These are phyloP conservation scores for Iris pallida DNA, from an alignment of 116 monocot species.

Conservation along the genomic window DNA sequence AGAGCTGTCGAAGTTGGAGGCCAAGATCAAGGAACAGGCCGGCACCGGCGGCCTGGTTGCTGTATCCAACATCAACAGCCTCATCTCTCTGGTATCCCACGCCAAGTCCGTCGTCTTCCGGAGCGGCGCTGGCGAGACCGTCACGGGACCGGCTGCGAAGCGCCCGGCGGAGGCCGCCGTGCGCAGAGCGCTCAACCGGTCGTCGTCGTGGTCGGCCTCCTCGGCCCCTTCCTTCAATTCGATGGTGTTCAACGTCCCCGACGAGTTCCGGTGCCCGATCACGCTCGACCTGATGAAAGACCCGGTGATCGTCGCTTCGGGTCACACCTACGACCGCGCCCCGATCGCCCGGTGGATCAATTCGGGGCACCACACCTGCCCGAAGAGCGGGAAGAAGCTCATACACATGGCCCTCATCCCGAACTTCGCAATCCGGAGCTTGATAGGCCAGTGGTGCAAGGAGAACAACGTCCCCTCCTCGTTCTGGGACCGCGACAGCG, in stretches of 20 bases:
- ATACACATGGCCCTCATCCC: slow-evolving; percentile 27
- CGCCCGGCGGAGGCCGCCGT: not conserved
- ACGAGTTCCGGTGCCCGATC: slow-evolving; percentile 53
- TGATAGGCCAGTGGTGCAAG: slow-evolving; percentile 32
- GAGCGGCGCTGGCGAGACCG: not conserved
- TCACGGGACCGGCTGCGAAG: not conserved
- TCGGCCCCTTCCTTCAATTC: slow-evolving; percentile 1
- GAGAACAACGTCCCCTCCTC: slow-evolving; percentile 17
- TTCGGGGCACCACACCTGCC: slow-evolving; percentile 28
- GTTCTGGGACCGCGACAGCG: not conserved
- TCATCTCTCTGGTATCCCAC: slow-evolving; percentile 16
- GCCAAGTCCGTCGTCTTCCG: not conserved
- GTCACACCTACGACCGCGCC: slow-evolving; percentile 83
- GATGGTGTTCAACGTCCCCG: slow-evolving; percentile 9
- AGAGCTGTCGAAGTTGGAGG: slow-evolving; percentile 21
- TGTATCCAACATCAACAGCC: slow-evolving; percentile 23
- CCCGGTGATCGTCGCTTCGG: slow-evolving; percentile 75
- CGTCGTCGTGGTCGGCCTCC: slow-evolving; percentile 1
- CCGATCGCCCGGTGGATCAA: slow-evolving; percentile 67
- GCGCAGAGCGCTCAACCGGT: not conserved
- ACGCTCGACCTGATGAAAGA: slow-evolving; percentile 73
- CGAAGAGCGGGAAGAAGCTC: slow-evolving; percentile 30
- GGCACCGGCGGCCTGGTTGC: slow-evolving; percentile 46
- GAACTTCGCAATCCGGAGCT: slow-evolving; percentile 23
- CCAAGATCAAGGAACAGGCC: slow-evolving; percentile 28